These are phyloP conservation scores for Colletotrichum cordylinicola DNA, from an alignment of 2,329 filamentous ascomycete species.

Conservation along the genomic window DNA sequence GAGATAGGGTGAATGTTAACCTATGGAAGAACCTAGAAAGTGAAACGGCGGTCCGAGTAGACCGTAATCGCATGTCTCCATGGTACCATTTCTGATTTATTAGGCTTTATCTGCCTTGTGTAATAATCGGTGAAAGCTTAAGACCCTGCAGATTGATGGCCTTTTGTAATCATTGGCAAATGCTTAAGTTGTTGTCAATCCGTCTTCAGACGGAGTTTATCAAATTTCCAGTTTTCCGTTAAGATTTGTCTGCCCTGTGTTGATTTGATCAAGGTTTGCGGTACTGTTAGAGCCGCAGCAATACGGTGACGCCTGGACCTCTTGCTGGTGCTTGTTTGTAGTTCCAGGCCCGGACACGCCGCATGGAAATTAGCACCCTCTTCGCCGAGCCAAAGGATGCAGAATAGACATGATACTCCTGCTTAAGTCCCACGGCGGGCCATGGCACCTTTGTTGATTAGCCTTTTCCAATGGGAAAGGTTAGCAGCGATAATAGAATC, in stretches of 20 bases:
- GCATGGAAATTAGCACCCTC: background rate
- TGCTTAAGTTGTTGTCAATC: background rate
- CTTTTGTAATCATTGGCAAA: background rate
- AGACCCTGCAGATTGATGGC: background rate
- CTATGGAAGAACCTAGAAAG: background rate
- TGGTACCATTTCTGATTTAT: background rate
- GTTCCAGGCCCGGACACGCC: background rate
- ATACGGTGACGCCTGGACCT: background rate
- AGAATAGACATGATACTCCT: background rate
- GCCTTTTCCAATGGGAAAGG: background rate
- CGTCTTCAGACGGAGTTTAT: background rate
- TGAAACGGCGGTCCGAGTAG: background rate
- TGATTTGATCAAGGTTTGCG: background rate
- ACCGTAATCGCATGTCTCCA: background rate
- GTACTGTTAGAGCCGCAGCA: background rate
- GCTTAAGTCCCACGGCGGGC: background rate
- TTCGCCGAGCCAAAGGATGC: background rate
- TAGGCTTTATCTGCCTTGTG: background rate
- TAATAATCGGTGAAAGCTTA: background rate
- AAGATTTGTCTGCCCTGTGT: background rate
- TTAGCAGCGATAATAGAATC: background rate
- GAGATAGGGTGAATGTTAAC: background rate
- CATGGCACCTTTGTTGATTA: background rate
- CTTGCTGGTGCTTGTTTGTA: background rate
- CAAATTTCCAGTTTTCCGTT: background rate